phyloP scores from a whole-genome alignment of 768 basidiomycete genomes.

The Stropharia rugosoannulata region DNA sequence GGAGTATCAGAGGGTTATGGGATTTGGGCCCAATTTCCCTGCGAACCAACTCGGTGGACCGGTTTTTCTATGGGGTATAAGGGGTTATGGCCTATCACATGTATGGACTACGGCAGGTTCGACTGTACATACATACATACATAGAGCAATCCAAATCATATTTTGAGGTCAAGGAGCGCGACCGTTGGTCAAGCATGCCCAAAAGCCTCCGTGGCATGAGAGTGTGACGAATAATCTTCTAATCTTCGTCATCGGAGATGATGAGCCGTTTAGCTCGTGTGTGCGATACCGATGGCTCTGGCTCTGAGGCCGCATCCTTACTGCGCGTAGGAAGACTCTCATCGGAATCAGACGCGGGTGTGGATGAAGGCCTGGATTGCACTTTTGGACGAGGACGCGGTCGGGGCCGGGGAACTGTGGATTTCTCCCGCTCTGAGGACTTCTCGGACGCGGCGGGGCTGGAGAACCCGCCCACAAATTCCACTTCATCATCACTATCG shows the following conservation, averaged over 20 bases:
- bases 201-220: constrained; percentile 9
- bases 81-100: too few species aligned
- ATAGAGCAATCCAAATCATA: not conserved
- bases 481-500: constrained; percentile 22
- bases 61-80: too few species aligned
- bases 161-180: not conserved
- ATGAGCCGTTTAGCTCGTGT: constrained; percentile 27
- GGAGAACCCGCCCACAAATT: constrained; percentile 17
- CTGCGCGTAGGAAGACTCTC: constrained; percentile 8
- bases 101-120: too few species aligned
- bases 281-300: constrained; percentile 5
- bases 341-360: constrained; percentile 7
- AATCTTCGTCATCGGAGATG: constrained; percentile 31
- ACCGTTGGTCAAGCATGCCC: not conserved
- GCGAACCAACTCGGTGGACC: too few species aligned
- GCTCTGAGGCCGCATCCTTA: constrained; percentile 8
- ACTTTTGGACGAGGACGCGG: constrained; percentile 17
- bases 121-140: not conserved
- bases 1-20: too few species aligned
- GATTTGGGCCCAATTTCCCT: too few species aligned
- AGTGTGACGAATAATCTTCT: not conserved
- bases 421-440: not conserved
- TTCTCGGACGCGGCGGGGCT: not conserved
- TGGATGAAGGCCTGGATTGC: constrained; percentile 10
- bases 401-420: constrained; percentile 14